Conservation (phyloP, 2,329 filamentous ascomycete species). For the Stachybotrys elegans region DNA sequence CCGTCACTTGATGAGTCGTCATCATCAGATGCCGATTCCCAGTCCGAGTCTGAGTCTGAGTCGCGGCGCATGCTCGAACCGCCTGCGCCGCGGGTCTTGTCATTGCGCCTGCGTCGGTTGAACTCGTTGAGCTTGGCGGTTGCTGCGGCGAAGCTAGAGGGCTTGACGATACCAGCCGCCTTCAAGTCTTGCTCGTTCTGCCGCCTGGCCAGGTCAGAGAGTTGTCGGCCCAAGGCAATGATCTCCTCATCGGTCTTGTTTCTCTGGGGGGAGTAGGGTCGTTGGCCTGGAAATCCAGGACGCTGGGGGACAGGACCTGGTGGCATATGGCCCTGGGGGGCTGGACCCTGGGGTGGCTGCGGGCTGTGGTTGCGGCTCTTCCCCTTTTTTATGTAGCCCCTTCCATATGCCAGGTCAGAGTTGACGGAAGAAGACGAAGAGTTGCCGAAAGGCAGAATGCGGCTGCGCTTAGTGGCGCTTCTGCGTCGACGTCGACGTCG, state of each 20-base stretch:
- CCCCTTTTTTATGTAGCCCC: conserved; percentile 46
- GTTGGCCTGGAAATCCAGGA: background rate
- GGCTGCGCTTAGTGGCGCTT: conserved; percentile 40
- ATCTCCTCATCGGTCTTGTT: conserved; percentile 54
- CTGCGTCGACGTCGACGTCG: conserved; percentile 35
- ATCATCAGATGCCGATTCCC: conserved; percentile 51
- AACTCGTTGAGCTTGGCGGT: conserved; percentile 36
- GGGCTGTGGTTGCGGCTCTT: conserved; percentile 23
- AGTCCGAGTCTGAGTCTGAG: conserved; percentile 43
- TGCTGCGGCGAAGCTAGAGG: conserved; percentile 26
- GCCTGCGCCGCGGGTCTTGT: conserved; percentile 30
- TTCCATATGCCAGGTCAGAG: conserved; percentile 64
- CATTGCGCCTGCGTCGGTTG: conserved; percentile 27
- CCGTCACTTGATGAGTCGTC: conserved; percentile 33
- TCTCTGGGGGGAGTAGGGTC: conserved; percentile 13
- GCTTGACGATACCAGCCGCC: conserved; percentile 25
- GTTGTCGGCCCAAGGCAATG: conserved; percentile 47
- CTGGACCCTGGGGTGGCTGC: conserved; percentile 4
- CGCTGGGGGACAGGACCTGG: background rate
- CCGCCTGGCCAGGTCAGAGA: conserved; percentile 46
- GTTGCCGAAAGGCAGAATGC: conserved; percentile 55
- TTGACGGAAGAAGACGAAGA: conserved; percentile 65
- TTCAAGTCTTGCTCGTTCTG: conserved; percentile 47
- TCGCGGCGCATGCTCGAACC: conserved; percentile 34
- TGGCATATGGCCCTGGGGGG: conserved; percentile 9